Evolutionary conservation across 305 asterid genomes (phyloP).

Genomic region (Fraxinus ornus): DNA sequence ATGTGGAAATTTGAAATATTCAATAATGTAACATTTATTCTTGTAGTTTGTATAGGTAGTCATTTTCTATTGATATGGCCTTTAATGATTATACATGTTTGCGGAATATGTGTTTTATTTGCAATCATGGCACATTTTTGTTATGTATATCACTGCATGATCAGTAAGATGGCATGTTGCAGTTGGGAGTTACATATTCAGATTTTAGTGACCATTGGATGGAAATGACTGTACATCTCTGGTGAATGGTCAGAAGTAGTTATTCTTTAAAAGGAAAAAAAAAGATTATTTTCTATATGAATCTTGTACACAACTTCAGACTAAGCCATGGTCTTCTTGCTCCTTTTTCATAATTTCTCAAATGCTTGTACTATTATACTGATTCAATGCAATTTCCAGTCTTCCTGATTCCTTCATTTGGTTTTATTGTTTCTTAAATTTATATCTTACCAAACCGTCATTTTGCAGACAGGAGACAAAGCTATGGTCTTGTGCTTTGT

Average conservation of each 20-base stretch:
- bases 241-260: not conserved
- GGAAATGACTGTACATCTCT: not conserved
- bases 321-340: not conserved
- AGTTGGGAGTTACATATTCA: not conserved
- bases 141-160: not conserved
- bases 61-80: not conserved
- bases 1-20: not conserved
- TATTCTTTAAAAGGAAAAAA: not conserved
- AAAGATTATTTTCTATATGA: not conserved
- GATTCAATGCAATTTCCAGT: not conserved
- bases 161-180: not conserved
- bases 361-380: not conserved
- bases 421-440: not conserved
- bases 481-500: constrained; percentile 43
- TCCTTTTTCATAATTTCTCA: not conserved
- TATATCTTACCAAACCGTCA: not conserved
- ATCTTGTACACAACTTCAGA: not conserved
- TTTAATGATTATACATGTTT: not conserved
- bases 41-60: not conserved
- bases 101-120: not conserved
- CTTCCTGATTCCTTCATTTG: not conserved
- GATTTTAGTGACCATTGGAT: not conserved
- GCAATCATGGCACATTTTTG: not conserved
- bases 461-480: constrained; percentile 38
- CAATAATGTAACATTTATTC: not conserved